These are phyloP conservation scores for Verticillium isaacii DNA, from an alignment of 2,329 filamentous ascomycete genomes.

Conservation along the genomic window DNA sequence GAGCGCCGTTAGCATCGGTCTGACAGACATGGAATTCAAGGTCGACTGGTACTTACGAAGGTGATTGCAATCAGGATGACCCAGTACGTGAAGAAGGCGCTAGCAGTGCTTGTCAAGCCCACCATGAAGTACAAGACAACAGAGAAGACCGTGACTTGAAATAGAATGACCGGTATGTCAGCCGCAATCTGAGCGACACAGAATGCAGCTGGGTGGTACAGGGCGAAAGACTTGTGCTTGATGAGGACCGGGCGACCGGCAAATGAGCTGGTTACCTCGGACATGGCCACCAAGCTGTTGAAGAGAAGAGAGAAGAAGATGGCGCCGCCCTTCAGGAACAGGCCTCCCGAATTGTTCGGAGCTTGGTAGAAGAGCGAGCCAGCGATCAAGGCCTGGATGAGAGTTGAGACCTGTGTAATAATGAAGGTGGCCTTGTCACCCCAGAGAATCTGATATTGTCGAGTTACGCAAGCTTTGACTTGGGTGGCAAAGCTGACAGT, in stretches of 20 bases:
- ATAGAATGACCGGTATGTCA: slow-evolving; percentile 50
- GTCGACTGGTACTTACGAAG: slow-evolving; percentile 33
- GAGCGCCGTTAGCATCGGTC: slow-evolving; percentile 14
- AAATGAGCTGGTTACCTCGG: slow-evolving; percentile 62
- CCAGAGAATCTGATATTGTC: slow-evolving; percentile 62
- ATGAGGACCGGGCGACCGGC: slow-evolving; percentile 52
- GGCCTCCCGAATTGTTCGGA: slow-evolving; percentile 48
- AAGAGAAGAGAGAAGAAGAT: slow-evolving; percentile 61
- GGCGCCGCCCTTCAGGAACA: slow-evolving; percentile 61
- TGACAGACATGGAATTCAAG: background rate
- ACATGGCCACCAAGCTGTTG: slow-evolving; percentile 58
- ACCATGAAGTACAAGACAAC: slow-evolving; percentile 62
- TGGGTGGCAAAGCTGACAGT: slow-evolving; percentile 52
- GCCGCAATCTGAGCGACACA: slow-evolving; percentile 52
- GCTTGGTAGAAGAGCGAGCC: slow-evolving; percentile 67
- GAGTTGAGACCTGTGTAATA: slow-evolving; percentile 55
- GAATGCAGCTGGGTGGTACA: slow-evolving; percentile 54
- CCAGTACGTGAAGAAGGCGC: slow-evolving; percentile 60
- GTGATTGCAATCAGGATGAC: slow-evolving; percentile 43
- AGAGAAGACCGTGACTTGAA: slow-evolving; percentile 55
- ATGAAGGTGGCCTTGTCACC: slow-evolving; percentile 60
- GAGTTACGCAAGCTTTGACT: slow-evolving; percentile 48
- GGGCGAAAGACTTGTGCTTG: slow-evolving; percentile 54
- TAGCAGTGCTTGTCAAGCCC: slow-evolving; percentile 45
- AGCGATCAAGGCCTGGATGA: slow-evolving; percentile 56